Base-by-base conservation (phyloP, 495 filamentous ascomycete species). In the Aspergillus campestris region DNA sequence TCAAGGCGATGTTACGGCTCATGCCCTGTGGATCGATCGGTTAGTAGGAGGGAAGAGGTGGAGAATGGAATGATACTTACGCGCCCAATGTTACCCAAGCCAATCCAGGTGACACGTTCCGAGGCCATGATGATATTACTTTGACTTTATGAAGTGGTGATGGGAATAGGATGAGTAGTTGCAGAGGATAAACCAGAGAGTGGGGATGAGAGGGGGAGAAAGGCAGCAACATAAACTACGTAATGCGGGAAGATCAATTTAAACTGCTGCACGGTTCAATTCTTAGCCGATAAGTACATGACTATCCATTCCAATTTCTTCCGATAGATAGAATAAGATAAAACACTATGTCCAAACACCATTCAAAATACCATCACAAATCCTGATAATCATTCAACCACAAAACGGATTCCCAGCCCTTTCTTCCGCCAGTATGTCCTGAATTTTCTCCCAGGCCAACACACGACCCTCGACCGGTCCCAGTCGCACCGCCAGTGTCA, bases 51-150 rank as follows among this genome's bases (percentile, higher is more conserved):
- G 31, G 32, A 30, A 29, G 24, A 30, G 36, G 35, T 42, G 33
- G 38, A 11, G 31, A 7, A 13, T 28, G 34, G 11, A 34, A 35
- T 37, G 37, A 32, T 42, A 70, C 80, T 70, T 71, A 89, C 87
- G 47, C 85, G 73, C 49, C 89, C 89, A 78, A 95, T 94, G 62
- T 95, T 95, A 7, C 89, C 89, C 43, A 95, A 71, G 41, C 89
- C 89, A 44, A 94, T 84, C 82, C 83, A 95, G 56, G 89, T 71
- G 11, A 71, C 56, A 18, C 48, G 52, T 56, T 53, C 48, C 5
- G 35, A 40, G 7, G 57, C 51, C 57, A 60, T 60, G 37, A 31
- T 44, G 36, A 24, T 1, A 24, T 24, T 24, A 24, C 18, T 24
- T 24, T 45, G 13, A 31, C 8, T 27, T 24, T 29, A 30, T 24